Conservation (phyloP, 306 rosid genomes). For the Castanea mollissima region DNA sequence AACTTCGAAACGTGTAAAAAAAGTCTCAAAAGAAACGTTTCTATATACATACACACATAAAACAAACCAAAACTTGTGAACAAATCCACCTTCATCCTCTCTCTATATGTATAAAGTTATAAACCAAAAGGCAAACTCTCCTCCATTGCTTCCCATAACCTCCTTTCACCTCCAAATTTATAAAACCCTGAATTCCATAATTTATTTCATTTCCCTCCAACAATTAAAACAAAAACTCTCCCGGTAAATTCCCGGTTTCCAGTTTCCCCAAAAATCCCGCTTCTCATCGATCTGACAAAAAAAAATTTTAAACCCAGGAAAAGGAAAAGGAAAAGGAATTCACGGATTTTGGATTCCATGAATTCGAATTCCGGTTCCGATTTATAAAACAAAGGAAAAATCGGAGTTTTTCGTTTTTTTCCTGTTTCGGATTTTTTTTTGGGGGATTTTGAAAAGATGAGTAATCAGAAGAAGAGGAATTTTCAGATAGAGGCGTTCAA, state of each 20-base stretch:
- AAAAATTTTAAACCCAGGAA: too few relatives aligned
- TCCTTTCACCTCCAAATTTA: neutral
- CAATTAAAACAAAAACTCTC: neutral
- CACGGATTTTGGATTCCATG: neutral
- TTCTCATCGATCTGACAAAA: neutral
- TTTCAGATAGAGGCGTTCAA: conserved; percentile 96
- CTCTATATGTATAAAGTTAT: too few relatives aligned
- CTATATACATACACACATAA: too few relatives aligned
- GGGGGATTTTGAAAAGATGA: conserved; percentile 44
- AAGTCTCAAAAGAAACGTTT: too few relatives aligned
- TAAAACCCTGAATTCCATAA: neutral
- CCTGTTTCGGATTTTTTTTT: too few relatives aligned
- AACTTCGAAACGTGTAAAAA: too few relatives aligned
- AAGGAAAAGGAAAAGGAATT: neutral
- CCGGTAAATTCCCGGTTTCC: neutral
- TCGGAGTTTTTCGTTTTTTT: neutral
- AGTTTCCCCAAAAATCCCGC: neutral
- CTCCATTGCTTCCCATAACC: neutral
- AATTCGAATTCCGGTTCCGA: neutral
- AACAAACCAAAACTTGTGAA: too few relatives aligned
- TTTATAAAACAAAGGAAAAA: neutral
- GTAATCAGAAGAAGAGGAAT: conserved; percentile 88
- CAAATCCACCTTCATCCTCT: too few relatives aligned
- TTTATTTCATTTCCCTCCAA: neutral
- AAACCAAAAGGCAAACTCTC: neutral